Base-by-base conservation (phyloP, 768 basidiomycete species). In the Russula ochroleuca region DNA sequence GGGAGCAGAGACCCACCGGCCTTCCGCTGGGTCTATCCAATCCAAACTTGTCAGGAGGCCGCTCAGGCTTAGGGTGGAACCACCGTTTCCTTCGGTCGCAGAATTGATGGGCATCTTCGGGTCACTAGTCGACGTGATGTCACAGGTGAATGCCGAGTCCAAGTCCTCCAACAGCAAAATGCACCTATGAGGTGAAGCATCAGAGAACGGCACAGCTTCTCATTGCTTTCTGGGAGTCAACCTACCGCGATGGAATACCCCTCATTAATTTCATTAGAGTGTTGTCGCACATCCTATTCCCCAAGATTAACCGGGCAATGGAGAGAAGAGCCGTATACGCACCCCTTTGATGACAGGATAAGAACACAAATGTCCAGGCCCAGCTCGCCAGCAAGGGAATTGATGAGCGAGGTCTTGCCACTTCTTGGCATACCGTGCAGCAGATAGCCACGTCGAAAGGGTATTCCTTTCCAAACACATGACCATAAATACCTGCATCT, bases 111-210 rank as follows among this genome's bases (percentile, higher is more conserved):
- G 66, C 33, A 76, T 71, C 64, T 82, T 80, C 11, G n/a, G 9
- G 45, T 47, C 21, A 23, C 10, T 10, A 47, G 45, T 13, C 13
- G 90, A 77, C 91, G 91, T 87, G 72, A 92, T 87, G 21, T 3
- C 45, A 4, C 5, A 0, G 59, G 92, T 92, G 78, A 94, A 94
- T 28, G 92, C 92, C 58, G 90, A 90, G 73, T 94, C 92, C 69
- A 97, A 82, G 80, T 96, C 93, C 77, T 97, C 94, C 73, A 97
- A 82, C 74, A 97, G 87, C 69, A 97, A 80, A 64, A 97, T 92
- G 80, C 91, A 93, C 79, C 91, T 91, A 68, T 52, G 14, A 41
- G 51, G 61, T 33, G 21, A 64, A 56, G 25, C 28, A 38, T 68
- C 58, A 69, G 57, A 62, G 53, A 65, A 66, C 49, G 49, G 43